These are phyloP conservation scores for Cercis canadensis DNA, from an alignment of 306 rosid genomes.

Conservation along the genomic window DNA sequence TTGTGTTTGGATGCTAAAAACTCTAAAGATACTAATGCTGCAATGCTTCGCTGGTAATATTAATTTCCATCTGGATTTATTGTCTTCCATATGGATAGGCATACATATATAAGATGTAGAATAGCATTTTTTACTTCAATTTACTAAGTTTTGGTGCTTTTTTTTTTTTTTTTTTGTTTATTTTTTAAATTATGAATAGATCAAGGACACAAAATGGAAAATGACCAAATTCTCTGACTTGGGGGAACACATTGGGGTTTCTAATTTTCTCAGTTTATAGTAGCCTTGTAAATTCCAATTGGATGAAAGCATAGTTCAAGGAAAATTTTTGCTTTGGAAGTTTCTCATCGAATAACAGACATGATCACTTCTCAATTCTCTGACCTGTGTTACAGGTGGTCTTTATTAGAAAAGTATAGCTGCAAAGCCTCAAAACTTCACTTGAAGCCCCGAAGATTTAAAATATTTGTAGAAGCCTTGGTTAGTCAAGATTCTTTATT, in stretches of 20 bases:
- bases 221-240: background rate
- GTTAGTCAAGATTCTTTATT: constrained; percentile 59
- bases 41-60: constrained; percentile 95
- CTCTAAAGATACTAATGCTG: constrained; percentile 95
- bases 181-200: background rate
- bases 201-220: constrained; percentile 13
- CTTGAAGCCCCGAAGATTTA: constrained; percentile 91
- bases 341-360: constrained; percentile 35
- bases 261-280: constrained; percentile 18
- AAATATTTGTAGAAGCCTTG: constrained; percentile 94
- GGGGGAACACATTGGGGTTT: constrained; percentile 1
- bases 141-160: background rate
- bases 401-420: constrained; percentile 94
- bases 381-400: constrained; percentile 76
- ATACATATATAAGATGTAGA: constrained; percentile 3
- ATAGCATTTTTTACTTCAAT: constrained; percentile 16
- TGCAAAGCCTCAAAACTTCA: constrained; percentile 99
- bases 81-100: constrained; percentile 14
- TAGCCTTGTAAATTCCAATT: constrained; percentile 20
- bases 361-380: constrained; percentile 31
- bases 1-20: constrained; percentile 89
- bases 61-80: constrained; percentile 11
- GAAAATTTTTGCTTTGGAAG: constrained; percentile 11
- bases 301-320: background rate
- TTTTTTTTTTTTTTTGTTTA: background rate